A percentile compares a stretch with the other conserved stretches of the same genome.
Conservation (phyloP, 1,284 basidiomycete species). For the Pyrrhoderma lamaoense region DNA sequence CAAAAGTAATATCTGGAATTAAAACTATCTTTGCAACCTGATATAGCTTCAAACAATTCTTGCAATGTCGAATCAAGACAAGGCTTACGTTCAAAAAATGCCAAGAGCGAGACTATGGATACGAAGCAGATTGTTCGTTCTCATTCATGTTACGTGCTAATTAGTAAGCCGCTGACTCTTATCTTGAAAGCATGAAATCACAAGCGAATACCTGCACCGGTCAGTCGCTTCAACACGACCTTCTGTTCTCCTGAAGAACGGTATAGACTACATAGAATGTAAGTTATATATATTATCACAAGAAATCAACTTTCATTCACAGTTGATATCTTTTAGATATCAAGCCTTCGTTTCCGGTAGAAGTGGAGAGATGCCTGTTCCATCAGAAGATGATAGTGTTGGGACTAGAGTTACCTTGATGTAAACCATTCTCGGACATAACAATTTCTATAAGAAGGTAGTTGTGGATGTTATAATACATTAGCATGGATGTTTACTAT, state of each 20-base stretch:
- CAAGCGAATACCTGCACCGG: conserved; percentile 50
- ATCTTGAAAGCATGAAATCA: conserved; percentile 45
- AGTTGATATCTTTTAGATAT: conserved; percentile 42
- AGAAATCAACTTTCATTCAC: neutral
- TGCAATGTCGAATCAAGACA: neutral
- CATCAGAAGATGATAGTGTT: conserved; percentile 55
- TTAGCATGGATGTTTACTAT: too few relatives aligned
- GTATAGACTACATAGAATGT: conserved; percentile 67
- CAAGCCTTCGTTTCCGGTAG: conserved; percentile 60
- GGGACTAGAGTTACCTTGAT: conserved; percentile 59
- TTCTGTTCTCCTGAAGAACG: conserved; percentile 75
- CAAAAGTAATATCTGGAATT: neutral
- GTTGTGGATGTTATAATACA: too few relatives aligned
- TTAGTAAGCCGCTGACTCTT: neutral
- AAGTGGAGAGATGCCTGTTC: conserved; percentile 54
- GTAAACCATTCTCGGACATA: too few relatives aligned
- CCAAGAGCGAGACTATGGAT: neutral
- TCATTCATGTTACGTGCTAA: neutral
- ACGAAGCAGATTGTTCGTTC: neutral
- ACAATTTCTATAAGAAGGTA: too few relatives aligned
- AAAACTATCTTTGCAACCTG: neutral
- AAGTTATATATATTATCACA: conserved; percentile 27
- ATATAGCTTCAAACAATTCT: conserved; percentile 6
- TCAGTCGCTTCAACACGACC: conserved; percentile 69
- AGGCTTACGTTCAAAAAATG: neutral